These are phyloP conservation scores for Debaryomyces udenii DNA, from an alignment of 1,139 yeast genomes.

Conservation along the genomic window DNA sequence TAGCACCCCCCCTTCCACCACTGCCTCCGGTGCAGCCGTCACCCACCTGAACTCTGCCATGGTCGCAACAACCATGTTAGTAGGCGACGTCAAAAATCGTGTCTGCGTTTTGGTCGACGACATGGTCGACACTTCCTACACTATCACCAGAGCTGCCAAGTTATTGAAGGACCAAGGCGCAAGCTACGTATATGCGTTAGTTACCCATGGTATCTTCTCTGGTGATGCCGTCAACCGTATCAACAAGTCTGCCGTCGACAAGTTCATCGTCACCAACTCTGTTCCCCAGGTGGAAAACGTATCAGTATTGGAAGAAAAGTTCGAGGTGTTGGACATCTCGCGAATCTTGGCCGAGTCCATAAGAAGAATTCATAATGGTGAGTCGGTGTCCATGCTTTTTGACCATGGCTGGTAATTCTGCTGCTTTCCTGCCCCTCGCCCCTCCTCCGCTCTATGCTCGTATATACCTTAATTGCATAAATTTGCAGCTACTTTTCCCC, in stretches of 20 bases:
- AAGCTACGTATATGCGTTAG: slow-evolving; percentile 77
- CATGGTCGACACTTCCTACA: slow-evolving; percentile 89
- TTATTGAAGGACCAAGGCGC: slow-evolving; percentile 94
- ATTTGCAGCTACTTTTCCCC: no score
- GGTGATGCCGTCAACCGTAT: slow-evolving; percentile 87
- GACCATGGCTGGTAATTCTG: slow-evolving; percentile 68
- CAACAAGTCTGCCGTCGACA: slow-evolving; percentile 71
- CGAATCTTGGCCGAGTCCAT: slow-evolving; percentile 91
- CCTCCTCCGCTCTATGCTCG: not conserved
- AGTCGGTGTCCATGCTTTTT: slow-evolving; percentile 89
- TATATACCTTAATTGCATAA: no score
- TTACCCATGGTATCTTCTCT: slow-evolving; percentile 90
- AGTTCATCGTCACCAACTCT: slow-evolving; percentile 87
- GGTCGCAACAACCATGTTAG: slow-evolving; percentile 83
- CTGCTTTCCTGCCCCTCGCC: not conserved
- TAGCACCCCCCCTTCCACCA: slow-evolving; percentile 33
- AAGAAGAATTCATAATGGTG: slow-evolving; percentile 95
- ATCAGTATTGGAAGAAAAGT: slow-evolving; percentile 57
- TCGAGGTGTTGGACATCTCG: slow-evolving; percentile 87
- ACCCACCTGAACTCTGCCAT: slow-evolving; percentile 19
- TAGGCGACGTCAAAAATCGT: slow-evolving; percentile 85
- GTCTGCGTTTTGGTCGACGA: slow-evolving; percentile 91
- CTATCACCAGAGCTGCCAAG: slow-evolving; percentile 90
- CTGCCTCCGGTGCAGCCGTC: slow-evolving; percentile 16
- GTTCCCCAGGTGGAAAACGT: slow-evolving; percentile 77